Percentiles rank a stretch among this genome's conserved stretches.
Evolutionary conservation across 768 basidiomycete genomes (phyloP).

Genomic region (Russula lepida): DNA sequence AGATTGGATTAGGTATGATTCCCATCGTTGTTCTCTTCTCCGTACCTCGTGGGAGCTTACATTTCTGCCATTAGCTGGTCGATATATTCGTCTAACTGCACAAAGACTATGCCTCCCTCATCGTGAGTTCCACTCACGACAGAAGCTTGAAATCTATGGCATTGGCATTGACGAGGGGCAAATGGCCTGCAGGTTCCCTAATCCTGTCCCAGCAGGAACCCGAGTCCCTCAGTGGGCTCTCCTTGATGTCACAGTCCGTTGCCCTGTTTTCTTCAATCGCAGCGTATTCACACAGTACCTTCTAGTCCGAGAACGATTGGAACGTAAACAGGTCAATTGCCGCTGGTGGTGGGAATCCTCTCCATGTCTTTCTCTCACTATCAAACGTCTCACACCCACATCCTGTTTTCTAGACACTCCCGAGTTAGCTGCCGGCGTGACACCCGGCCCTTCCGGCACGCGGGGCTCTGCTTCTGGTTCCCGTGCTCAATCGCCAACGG

Average conservation of each 20-base stretch:
- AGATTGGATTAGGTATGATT: not conserved
- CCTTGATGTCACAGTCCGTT: slow-evolving; percentile 2
- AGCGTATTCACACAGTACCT: not conserved
- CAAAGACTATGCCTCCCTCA: not conserved
- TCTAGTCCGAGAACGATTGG: not conserved
- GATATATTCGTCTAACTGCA: not conserved
- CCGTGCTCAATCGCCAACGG: not conserved
- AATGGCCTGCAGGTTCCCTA: not conserved
- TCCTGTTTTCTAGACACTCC: not conserved
- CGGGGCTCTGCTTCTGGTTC: not conserved
- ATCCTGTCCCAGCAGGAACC: slow-evolving; percentile 4
- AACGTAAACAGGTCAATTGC: not conserved
- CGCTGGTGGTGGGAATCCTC: not conserved
- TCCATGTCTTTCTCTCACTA: no score
- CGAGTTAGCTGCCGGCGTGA: not conserved
- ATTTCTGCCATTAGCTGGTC: not conserved
- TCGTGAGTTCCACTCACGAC: not conserved
- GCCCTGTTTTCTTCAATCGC: not conserved
- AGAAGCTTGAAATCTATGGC: no score
- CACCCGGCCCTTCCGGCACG: not conserved
- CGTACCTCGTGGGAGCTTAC: not conserved
- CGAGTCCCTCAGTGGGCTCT: slow-evolving; percentile 5
- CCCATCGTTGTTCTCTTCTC: no score
- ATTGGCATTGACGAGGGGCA: not conserved
- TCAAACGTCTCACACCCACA: not conserved